Evolutionary conservation across 371 early-diverging fungal genomes (phyloP).

Genomic region (Mortierella sp.): DNA sequence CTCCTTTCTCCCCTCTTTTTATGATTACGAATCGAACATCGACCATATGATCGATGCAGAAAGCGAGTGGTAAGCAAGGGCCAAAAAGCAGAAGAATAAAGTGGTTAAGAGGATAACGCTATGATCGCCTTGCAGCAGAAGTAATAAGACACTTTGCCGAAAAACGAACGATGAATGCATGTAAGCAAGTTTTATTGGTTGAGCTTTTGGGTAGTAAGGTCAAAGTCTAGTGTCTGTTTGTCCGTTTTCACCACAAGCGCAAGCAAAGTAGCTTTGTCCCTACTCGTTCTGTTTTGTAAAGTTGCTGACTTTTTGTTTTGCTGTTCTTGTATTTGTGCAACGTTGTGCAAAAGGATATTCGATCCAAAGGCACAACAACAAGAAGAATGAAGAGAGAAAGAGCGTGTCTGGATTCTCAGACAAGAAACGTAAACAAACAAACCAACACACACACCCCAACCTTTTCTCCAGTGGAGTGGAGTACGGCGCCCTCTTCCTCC

Average conservation of each 20-base stretch:
- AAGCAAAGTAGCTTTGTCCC: neutral
- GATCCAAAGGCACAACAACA: too few relatives aligned
- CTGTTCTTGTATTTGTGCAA: constrained; percentile 21
- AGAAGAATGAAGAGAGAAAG: neutral
- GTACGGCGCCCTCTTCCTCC: neutral
- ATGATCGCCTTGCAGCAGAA: neutral
- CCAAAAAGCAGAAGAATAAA: too few relatives aligned
- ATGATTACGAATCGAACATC: too few relatives aligned
- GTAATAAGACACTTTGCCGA: neutral
- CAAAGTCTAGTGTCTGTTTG: neutral
- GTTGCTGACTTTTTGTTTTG: neutral
- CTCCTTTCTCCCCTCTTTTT: too few relatives aligned
- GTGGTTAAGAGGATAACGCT: neutral
- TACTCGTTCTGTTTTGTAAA: neutral
- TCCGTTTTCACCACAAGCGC: neutral
- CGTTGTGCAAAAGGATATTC: constrained; percentile 17
- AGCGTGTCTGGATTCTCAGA: neutral
- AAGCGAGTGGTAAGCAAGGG: too few relatives aligned
- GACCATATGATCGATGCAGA: constrained; percentile 1
- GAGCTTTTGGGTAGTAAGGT: neutral
- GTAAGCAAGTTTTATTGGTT: neutral
- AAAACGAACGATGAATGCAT: neutral
- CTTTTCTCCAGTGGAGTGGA: neutral
- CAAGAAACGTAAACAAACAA: neutral
- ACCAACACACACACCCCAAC: neutral